A percentile compares a stretch with the other conserved stretches of the same genome.
Evolutionary conservation across 2,329 filamentous ascomycete genomes (phyloP).

Genomic region (Botrytis medusae): DNA sequence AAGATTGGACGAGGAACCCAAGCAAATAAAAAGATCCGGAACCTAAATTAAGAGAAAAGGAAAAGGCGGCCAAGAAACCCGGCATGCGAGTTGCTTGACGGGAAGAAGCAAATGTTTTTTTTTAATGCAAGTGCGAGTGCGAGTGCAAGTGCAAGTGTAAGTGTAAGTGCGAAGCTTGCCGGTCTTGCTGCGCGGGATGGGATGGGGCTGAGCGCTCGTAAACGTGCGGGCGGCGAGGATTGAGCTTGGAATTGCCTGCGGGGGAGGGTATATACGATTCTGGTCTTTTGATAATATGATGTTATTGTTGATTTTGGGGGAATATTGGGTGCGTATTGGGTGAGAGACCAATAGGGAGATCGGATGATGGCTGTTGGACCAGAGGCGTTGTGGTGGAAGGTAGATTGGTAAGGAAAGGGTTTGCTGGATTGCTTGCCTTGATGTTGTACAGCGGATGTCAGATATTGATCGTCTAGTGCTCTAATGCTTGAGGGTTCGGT

Average conservation of each 20-base stretch:
- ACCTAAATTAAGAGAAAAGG: background rate
- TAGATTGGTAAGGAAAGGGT: background rate
- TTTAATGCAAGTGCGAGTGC: background rate
- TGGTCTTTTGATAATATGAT: background rate
- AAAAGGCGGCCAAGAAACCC: background rate
- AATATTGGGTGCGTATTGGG: background rate
- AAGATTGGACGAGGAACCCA: background rate
- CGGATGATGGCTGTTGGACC: background rate
- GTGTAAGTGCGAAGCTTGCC: background rate
- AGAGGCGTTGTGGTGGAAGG: background rate
- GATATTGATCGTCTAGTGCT: background rate
- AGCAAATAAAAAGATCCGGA: background rate
- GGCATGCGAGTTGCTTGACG: background rate
- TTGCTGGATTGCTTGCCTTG: background rate
- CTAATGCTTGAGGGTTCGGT: background rate
- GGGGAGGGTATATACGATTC: background rate
- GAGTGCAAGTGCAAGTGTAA: background rate
- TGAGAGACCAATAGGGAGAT: constrained; percentile 1
- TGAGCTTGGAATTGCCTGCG: background rate
- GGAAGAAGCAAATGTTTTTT: background rate
- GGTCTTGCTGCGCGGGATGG: background rate
- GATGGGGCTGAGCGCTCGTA: background rate
- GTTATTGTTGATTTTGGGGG: background rate
- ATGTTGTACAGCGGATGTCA: background rate
- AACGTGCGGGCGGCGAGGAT: background rate